Evolutionary conservation across 2,329 filamentous ascomycete genomes (phyloP).

Genomic region (Phialophora tarda): DNA sequence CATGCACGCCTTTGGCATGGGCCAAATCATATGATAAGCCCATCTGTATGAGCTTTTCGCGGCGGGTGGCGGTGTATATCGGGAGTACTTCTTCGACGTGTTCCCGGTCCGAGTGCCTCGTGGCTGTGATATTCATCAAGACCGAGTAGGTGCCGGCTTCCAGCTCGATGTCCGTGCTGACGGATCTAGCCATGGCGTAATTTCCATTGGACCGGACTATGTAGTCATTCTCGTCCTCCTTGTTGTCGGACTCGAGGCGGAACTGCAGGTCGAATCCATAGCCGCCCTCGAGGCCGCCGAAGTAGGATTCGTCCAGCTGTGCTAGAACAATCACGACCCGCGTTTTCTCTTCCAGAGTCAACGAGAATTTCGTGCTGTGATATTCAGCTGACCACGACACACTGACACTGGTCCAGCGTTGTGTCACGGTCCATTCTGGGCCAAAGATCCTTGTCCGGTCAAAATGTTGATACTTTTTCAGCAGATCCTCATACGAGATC

Average conservation of each 20-base stretch:
- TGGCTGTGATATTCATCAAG: slow-evolving; percentile 74
- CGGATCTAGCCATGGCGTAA: slow-evolving; percentile 71
- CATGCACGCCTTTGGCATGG: slow-evolving; percentile 50
- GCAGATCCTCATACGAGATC: slow-evolving; percentile 65
- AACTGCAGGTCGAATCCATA: slow-evolving; percentile 65
- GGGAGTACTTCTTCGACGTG: slow-evolving; percentile 65
- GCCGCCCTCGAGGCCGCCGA: slow-evolving; percentile 61
- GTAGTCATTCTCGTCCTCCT: slow-evolving; percentile 64
- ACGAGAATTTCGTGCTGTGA: slow-evolving; percentile 64
- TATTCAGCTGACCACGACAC: slow-evolving; percentile 66
- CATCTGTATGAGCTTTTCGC: slow-evolving; percentile 70
- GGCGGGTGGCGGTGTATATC: slow-evolving; percentile 63
- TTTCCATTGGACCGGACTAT: slow-evolving; percentile 62
- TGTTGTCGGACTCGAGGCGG: slow-evolving; percentile 56
- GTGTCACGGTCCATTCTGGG: slow-evolving; percentile 64
- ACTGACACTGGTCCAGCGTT: slow-evolving; percentile 65
- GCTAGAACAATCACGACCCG: slow-evolving; percentile 64
- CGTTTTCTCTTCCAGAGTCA: slow-evolving; percentile 58
- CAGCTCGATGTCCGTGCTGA: slow-evolving; percentile 77
- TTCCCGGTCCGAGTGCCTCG: slow-evolving; percentile 56
- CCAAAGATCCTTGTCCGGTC: slow-evolving; percentile 67
- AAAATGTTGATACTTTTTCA: slow-evolving; percentile 64
- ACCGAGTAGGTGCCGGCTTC: slow-evolving; percentile 77
- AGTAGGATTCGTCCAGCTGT: slow-evolving; percentile 67
- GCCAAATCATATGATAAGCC: slow-evolving; percentile 55